Evolutionary conservation across 1,139 yeast genomes (phyloP).

Genomic region (Scheffersomyces insectosa): DNA sequence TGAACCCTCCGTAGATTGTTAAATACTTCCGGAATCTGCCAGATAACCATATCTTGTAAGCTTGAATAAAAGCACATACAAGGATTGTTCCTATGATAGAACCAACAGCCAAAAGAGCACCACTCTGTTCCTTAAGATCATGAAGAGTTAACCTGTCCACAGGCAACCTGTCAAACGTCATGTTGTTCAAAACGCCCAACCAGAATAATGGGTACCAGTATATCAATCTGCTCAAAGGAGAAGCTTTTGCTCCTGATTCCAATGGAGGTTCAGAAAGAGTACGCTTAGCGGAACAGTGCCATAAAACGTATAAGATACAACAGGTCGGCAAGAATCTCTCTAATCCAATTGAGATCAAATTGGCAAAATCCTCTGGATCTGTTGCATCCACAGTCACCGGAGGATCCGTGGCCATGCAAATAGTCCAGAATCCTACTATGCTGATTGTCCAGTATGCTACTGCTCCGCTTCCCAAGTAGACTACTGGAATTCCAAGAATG

Average conservation of each 20-base stretch:
- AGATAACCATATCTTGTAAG: constrained; percentile 74
- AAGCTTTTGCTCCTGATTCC: constrained; percentile 10
- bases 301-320: constrained; percentile 71
- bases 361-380: constrained; percentile 54
- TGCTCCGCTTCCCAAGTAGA: constrained; percentile 54
- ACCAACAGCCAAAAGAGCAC: constrained; percentile 68
- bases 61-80: constrained; percentile 68
- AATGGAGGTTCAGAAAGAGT: constrained; percentile 24
- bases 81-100: constrained; percentile 47
- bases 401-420: constrained; percentile 79
- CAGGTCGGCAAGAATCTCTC: constrained; percentile 75
- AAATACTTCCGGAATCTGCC: constrained; percentile 68
- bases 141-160: constrained; percentile 75
- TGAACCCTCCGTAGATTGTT: constrained; percentile 49
- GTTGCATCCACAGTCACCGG: constrained; percentile 62
- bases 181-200: constrained; percentile 82
- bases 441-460: constrained; percentile 63
- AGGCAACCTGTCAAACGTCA: constrained; percentile 85
- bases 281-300: constrained; percentile 53
- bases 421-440: constrained; percentile 84
- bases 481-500: constrained; percentile 58
- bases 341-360: constrained; percentile 67
- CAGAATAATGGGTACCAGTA: constrained; percentile 83
- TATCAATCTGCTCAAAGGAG: constrained; percentile 53
- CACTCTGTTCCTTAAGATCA: constrained; percentile 75